Percentiles rank a stretch among this genome's conserved stretches.
These are phyloP conservation scores for Fagus sylvatica DNA, from an alignment of 306 rosid species.

Conservation along the genomic window DNA sequence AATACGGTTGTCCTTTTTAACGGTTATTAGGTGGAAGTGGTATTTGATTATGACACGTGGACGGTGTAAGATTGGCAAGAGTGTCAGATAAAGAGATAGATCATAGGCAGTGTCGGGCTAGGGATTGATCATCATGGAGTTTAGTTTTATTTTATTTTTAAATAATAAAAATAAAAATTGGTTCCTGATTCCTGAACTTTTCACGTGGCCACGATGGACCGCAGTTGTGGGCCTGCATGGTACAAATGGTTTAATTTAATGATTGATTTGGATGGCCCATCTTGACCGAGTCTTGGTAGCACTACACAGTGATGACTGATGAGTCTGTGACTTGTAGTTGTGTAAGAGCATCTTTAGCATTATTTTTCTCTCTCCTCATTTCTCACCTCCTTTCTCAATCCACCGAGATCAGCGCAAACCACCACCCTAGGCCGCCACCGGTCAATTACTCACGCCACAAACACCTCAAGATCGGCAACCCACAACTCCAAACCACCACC, in stretches of 20 bases:
- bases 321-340: too few relatives aligned
- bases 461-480: too few relatives aligned
- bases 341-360: too few relatives aligned
- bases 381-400: too few relatives aligned
- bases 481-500: too few relatives aligned
- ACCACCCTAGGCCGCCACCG: too few relatives aligned
- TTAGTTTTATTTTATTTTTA: too few relatives aligned
- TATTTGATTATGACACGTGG: slow-evolving; percentile 38
- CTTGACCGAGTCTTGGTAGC: neutral
- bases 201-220: slow-evolving; percentile 60
- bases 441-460: too few relatives aligned
- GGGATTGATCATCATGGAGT: slow-evolving; percentile 22
- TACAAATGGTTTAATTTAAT: slow-evolving; percentile 36
- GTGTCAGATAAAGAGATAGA: slow-evolving; percentile 28
- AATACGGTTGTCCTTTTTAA: slow-evolving; percentile 42
- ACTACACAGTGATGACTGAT: neutral
- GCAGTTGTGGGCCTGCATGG: slow-evolving; percentile 15
- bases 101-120: slow-evolving; percentile 26
- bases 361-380: too few relatives aligned
- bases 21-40: slow-evolving; percentile 41
- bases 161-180: neutral
- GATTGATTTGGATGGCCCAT: slow-evolving; percentile 27
- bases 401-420: too few relatives aligned
- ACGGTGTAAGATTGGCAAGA: slow-evolving; percentile 37
- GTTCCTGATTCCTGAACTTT: slow-evolving; percentile 35